Evolutionary conservation across 169 alveolate genomes (phyloP).

Genomic region (Plasmodium malariae): DNA sequence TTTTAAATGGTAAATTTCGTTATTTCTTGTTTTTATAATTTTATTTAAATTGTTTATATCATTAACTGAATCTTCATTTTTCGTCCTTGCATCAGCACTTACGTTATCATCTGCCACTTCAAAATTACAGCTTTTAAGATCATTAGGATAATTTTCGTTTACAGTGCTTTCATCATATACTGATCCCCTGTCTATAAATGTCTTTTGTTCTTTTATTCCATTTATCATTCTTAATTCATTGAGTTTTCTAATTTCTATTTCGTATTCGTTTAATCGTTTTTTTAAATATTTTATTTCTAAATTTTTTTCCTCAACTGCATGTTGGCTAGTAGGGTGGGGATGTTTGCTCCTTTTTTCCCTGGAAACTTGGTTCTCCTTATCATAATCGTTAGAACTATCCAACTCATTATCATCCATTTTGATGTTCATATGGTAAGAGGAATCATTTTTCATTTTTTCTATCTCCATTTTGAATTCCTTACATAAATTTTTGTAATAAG

Average conservation of each 20-base stretch:
- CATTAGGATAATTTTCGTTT: slow-evolving; percentile 8
- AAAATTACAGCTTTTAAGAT: background rate
- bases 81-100: slow-evolving; percentile 15
- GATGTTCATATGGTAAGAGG: background rate
- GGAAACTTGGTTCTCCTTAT: background rate
- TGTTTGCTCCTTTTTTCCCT: background rate
- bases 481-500: slow-evolving; percentile 68
- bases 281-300: slow-evolving; percentile 40
- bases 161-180: slow-evolving; percentile 3
- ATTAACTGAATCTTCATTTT: slow-evolving; percentile 6
- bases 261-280: slow-evolving; percentile 43
- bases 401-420: background rate
- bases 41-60: slow-evolving; percentile 20
- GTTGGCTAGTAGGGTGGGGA: background rate
- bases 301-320: slow-evolving; percentile 6
- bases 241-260: slow-evolving; percentile 55
- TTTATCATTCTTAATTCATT: slow-evolving; percentile 47
- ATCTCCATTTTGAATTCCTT: slow-evolving; percentile 58
- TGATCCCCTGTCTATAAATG: background rate
- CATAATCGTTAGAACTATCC: background rate
- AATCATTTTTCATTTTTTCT: slow-evolving; percentile 7
- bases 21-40: slow-evolving; percentile 20
- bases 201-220: slow-evolving; percentile 9
- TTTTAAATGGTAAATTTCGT: slow-evolving; percentile 60
- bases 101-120: background rate